Base-by-base conservation (phyloP, 176 grass and related monocot genomes). In the Oryza coarctata region DNA sequence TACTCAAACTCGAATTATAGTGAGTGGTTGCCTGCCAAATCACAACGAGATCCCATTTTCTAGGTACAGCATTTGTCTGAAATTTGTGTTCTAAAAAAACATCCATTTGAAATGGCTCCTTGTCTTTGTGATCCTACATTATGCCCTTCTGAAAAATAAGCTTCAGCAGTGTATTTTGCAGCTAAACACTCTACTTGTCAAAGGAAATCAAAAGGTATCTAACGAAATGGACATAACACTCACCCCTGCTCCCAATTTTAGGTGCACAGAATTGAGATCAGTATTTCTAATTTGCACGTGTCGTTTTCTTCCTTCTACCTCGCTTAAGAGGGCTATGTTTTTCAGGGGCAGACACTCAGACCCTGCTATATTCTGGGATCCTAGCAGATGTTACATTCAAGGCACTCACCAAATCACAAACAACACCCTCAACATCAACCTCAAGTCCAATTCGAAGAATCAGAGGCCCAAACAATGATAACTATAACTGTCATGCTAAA, bases 201-300 rank as follows among this genome's bases (percentile, higher is more conserved):
- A 74, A 67, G 20, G 10, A 74, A 58, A 50, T 12, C 23, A 74
- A 60, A 60, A 35, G 6, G 12, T 8, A 57, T 20, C 34, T n/a
- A 63, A 45, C 20, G 44, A 17, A 25, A 43, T 15, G 32, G 10
- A 28, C 22, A 7, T 63, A 75, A 27, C 12, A 40, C 22, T 69
- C 14, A 0, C 12, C 29, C 23, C 12, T 30, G 43, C 71, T 31
- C 5, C 41, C n/a, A 57, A 35, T 15, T 65, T 47, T 12, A 67
- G n/a, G 41, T 75, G 33, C 22, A 66, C 35, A 67, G 62, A 52
- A n/a, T 61, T 70, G 22, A 78, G 12, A 62, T 47, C 7, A 28
- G 11, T 78, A 20, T 62, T 23, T 50, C 34, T n/a, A 79, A 29
- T 72, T 79, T 73, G 58, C 35, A 72, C 78, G 71, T 30, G 3